Conservation (phyloP, 345 rosid species). For the Bruguiera sexangula region DNA sequence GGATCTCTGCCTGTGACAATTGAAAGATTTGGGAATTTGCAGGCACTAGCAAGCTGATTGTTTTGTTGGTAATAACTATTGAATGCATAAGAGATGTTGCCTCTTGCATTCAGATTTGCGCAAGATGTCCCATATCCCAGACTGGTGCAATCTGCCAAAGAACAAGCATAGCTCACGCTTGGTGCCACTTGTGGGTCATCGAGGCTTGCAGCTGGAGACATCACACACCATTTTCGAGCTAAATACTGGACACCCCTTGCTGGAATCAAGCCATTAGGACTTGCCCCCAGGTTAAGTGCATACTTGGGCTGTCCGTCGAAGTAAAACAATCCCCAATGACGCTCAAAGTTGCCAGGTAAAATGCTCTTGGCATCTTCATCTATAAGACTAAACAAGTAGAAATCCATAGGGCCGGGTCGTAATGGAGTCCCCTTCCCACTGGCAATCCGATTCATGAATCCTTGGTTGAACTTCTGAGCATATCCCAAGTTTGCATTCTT, state of each 20-base stretch:
- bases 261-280: slow-evolving; percentile 32
- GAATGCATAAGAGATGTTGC: slow-evolving; percentile 62
- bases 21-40: slow-evolving; percentile 54
- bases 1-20: slow-evolving; percentile 37
- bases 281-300: slow-evolving; percentile 10
- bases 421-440: slow-evolving; percentile 21
- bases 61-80: slow-evolving; percentile 58
- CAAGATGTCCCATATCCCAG: slow-evolving; percentile 62
- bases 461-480: slow-evolving; percentile 25
- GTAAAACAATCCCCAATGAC: slow-evolving; percentile 32
- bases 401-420: slow-evolving; percentile 19
- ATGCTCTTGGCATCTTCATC: slow-evolving; percentile 28
- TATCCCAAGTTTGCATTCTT: slow-evolving; percentile 18
- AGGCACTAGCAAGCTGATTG: slow-evolving; percentile 55
- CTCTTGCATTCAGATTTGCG: slow-evolving; percentile 35
- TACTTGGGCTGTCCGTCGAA: slow-evolving; percentile 25
- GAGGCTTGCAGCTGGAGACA: slow-evolving; percentile 44
- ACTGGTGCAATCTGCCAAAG: slow-evolving; percentile 60
- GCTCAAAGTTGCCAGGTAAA: slow-evolving; percentile 25
- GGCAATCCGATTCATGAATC: slow-evolving; percentile 11
- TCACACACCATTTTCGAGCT: slow-evolving; percentile 53
- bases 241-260: slow-evolving; percentile 46
- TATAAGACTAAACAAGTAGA: slow-evolving; percentile 22
- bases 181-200: slow-evolving; percentile 45
- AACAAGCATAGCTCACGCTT: slow-evolving; percentile 67